Conservation (phyloP, 2,329 filamentous ascomycete genomes). For the Aspergillus neoniger region DNA sequence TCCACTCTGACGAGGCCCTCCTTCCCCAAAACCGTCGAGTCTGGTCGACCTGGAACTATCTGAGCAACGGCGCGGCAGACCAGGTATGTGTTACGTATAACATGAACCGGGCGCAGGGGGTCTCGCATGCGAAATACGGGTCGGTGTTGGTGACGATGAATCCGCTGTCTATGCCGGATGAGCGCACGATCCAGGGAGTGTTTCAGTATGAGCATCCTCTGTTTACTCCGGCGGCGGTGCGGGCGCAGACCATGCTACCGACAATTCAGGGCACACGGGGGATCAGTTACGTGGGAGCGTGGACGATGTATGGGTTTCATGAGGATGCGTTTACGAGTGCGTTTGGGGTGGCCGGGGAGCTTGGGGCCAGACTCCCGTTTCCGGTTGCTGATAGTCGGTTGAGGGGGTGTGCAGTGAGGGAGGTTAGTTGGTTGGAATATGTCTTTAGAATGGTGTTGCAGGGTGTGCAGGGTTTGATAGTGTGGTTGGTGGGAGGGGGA, state of each 20-base stretch:
- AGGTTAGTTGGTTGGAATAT: background rate
- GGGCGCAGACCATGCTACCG: slow-evolving; percentile 1
- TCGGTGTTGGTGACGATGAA: slow-evolving; percentile 8
- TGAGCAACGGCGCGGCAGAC: background rate
- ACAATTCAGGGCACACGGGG: slow-evolving; percentile 6
- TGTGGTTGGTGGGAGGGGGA: background rate
- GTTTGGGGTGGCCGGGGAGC: background rate
- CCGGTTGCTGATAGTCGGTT: background rate
- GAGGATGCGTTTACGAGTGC: slow-evolving; percentile 11
- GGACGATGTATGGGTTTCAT: slow-evolving; percentile 13
- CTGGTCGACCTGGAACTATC: slow-evolving; percentile 9
- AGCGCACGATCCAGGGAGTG: background rate
- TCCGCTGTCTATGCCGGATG: background rate
- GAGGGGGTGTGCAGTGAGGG: background rate
- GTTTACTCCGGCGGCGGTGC: slow-evolving; percentile 3
- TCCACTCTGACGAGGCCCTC: slow-evolving; percentile 5
- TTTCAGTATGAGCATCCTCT: slow-evolving; percentile 7
- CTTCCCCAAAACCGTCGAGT: background rate
- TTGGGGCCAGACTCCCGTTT: slow-evolving; percentile 4
- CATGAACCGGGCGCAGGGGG: slow-evolving; percentile 5
- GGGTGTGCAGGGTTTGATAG: background rate
- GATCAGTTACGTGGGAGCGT: slow-evolving; percentile 6
- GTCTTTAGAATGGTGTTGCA: background rate
- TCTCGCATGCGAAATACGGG: background rate
- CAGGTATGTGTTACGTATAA: slow-evolving; percentile 8